Percentiles rank a stretch among this genome's conserved stretches.
These are phyloP conservation scores for Macadamia tetraphylla DNA, from an alignment of 164 flowering plant species.

Conservation along the genomic window DNA sequence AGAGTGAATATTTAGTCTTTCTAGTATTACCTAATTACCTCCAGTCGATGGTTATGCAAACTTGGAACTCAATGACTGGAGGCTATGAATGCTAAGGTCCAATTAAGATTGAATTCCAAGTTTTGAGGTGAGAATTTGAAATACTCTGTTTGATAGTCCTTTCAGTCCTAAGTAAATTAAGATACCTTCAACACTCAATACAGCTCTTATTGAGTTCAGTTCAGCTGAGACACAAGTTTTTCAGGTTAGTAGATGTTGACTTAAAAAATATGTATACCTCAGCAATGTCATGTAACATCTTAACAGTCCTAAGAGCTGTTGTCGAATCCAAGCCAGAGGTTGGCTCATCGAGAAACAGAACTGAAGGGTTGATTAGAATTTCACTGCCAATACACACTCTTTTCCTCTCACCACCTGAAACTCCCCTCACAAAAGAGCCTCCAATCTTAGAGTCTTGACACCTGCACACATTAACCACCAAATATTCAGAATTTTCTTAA, in stretches of 20 bases:
- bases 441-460: slow-evolving; percentile 97
- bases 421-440: slow-evolving; percentile 89
- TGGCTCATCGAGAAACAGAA: slow-evolving; percentile 92
- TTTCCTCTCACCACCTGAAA: slow-evolving; percentile 97
- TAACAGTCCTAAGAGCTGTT: slow-evolving; percentile 78
- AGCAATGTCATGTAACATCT: slow-evolving; percentile 83
- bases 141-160: not conserved
- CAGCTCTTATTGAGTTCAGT: too few relatives aligned
- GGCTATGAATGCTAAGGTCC: too few relatives aligned
- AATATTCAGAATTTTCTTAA: not conserved
- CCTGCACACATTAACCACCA: slow-evolving; percentile 24
- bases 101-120: not conserved
- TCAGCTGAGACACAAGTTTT: too few relatives aligned
- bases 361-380: slow-evolving; percentile 88
- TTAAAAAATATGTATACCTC: slow-evolving; percentile 47
- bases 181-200: not conserved
- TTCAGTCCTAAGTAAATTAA: not conserved
- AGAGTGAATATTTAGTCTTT: too few relatives aligned
- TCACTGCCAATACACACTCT: slow-evolving; percentile 90
- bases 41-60: too few relatives aligned
- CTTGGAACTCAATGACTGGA: too few relatives aligned
- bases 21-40: too few relatives aligned
- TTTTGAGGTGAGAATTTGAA: not conserved
- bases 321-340: slow-evolving; percentile 98
- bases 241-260: not conserved